A percentile compares a stretch with the other conserved stretches of the same genome.
phyloP scores from a whole-genome alignment of 306 rosid genomes.

The Macrotyloma uniflorum region DNA sequence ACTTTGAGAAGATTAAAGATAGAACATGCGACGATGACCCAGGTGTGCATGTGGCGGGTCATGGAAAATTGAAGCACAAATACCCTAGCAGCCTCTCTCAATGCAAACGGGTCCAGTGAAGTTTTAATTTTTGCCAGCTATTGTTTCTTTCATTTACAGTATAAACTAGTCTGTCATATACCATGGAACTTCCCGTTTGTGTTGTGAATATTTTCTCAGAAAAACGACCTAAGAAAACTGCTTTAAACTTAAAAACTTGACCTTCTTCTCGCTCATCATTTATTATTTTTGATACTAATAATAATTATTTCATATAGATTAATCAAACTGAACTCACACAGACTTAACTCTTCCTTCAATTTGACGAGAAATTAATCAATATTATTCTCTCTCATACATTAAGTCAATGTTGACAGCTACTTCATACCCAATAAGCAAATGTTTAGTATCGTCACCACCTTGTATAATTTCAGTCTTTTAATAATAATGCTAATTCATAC shows the following conservation, averaged over 20 bases:
- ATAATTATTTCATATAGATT: not conserved
- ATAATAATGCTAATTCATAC: not conserved
- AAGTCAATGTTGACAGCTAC: not conserved
- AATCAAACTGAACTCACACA: not conserved
- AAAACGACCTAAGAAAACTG: not conserved
- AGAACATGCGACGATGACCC: conserved; percentile 37
- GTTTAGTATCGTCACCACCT: not conserved
- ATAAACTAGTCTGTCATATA: not conserved
- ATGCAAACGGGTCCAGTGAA: conserved; percentile 27
- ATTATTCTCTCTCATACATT: not conserved
- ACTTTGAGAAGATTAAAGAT: conserved; percentile 40
- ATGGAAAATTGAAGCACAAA: conserved; percentile 51
- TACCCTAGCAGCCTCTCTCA: conserved; percentile 21
- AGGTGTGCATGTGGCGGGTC: conserved; percentile 57
- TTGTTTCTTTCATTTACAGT: not conserved
- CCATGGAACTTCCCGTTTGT: conserved; percentile 5
- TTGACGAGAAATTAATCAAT: not conserved
- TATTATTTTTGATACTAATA: not conserved
- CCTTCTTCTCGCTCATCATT: not conserved
- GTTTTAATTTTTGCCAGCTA: conserved; percentile 43
- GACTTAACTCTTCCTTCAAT: not conserved
- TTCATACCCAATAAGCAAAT: not conserved
- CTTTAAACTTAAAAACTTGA: not conserved
- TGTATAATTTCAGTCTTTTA: not conserved
- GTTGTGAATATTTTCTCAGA: not conserved